Evolutionary conservation across 306 rosid species (phyloP), one percentile per base, ranked within the genome.

Genomic region (Cicer chorassanicum): DNA sequence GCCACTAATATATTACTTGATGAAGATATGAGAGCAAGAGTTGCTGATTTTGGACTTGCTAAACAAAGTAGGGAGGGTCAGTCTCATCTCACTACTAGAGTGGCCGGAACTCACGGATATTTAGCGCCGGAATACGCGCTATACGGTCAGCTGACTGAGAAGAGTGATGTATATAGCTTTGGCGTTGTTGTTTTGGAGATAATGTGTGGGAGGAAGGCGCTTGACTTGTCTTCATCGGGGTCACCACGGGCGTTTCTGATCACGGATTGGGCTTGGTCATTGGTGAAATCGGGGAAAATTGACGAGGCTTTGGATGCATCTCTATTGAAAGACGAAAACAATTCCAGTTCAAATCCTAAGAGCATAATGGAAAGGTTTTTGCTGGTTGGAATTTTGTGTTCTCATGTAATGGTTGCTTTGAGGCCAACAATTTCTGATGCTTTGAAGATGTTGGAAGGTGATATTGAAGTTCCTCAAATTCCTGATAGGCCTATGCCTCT

Each of bases 91-190:
- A 90, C 99, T 14, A 94, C 99, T 8, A 85, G 99, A 80, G 99
- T 94, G 57, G 99, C 99, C 7, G 99, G 99, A 55, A 92, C 99
- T 72, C 99, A 94, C 11, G 99, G 99, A 18, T 95, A 95, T 85
- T 69, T 95, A 15, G 98, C 98, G 44, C 99, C 99, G 0, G 99
- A 92, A 69, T 95, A 95, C 14, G 99, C 99, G 0, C 90, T 95
- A 5, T 95, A 95, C 15, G 99, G 99, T 63, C 99, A 95, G 70
- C 84, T 95, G 12, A 95, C 99, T 0, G 99, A 95, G 89, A 95
- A 95, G 77, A 95, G 99, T 48, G 99, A 95, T 77, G 98, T 95
- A 60, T 95, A 95, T 72, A 95, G 98, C 73, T 95, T 95, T n/a
- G 99, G 99, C 5, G 98, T 95, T 19, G 99, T 95, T 68, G 82